Evolutionary conservation across 805 yeast genomes (phyloP).

Genomic region (Hanseniaspora nectarophila): DNA sequence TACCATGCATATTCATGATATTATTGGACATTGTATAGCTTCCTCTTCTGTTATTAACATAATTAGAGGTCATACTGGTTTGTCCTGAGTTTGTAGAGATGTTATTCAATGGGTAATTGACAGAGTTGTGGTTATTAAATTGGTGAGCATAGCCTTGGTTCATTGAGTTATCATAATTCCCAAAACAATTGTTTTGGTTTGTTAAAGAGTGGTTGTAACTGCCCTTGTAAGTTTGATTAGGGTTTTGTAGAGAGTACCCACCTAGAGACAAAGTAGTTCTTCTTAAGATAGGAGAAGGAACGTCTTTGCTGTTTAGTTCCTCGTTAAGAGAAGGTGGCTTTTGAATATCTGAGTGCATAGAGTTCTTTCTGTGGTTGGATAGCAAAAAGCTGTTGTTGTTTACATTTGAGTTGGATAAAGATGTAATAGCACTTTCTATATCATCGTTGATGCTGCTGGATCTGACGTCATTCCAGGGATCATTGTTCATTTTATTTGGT

Average conservation of each 20-base stretch:
- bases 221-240: not conserved
- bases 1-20: not conserved
- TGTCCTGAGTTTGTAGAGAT: not conserved
- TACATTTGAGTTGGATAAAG: conserved; percentile 23
- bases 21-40: conserved; percentile 4
- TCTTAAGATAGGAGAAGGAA: conserved; percentile 20
- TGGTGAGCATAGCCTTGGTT: conserved; percentile 1
- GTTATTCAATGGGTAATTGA: conserved; percentile 5
- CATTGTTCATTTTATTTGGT: conserved; percentile 6
- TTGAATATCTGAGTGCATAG: conserved; percentile 20
- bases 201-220: not conserved
- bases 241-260: conserved; percentile 15
- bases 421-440: conserved; percentile 29
- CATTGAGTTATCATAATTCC: not conserved
- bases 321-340: conserved; percentile 1
- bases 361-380: conserved; percentile 27
- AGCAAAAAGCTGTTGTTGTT: conserved; percentile 15
- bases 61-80: not conserved
- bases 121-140: conserved; percentile 12
- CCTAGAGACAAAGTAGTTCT: conserved; percentile 27
- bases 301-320: not conserved
- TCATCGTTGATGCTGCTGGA: conserved; percentile 25
- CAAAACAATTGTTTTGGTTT: not conserved
- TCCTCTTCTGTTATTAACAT: conserved; percentile 12
- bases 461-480: conserved; percentile 15